phyloP scores from a whole-genome alignment of 192 early-diverging fungal genomes.

The Allomyces macrogynus region DNA sequence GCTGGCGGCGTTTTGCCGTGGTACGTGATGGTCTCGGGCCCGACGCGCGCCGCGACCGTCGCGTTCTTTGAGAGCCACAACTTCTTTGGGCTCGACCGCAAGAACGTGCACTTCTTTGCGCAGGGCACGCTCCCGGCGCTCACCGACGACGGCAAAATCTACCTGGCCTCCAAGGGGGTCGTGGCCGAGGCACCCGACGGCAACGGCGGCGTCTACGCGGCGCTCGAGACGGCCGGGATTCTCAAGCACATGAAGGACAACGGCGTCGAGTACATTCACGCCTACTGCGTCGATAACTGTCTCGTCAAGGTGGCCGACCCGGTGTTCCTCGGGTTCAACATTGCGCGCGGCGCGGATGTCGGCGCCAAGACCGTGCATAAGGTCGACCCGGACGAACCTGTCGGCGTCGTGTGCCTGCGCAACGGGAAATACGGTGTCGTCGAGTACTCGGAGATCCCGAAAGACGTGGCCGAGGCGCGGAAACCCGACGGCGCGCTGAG shows the following conservation, averaged over 20 bases:
- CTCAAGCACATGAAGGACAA: slow-evolving; percentile 58
- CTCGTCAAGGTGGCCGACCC: slow-evolving; percentile 92
- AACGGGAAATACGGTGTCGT: slow-evolving; percentile 68
- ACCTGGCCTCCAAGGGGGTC: slow-evolving; percentile 53
- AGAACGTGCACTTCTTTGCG: slow-evolving; percentile 88
- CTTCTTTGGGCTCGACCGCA: slow-evolving; percentile 68
- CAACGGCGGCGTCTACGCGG: slow-evolving; percentile 91
- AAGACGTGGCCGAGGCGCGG: slow-evolving; percentile 39
- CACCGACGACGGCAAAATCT: slow-evolving; percentile 71
- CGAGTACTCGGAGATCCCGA: slow-evolving; percentile 89
- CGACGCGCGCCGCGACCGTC: slow-evolving; percentile 62
- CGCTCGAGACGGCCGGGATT: slow-evolving; percentile 61
- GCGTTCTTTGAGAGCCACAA: slow-evolving; percentile 54
- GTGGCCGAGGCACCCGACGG: slow-evolving; percentile 73
- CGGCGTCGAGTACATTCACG: slow-evolving; percentile 73
- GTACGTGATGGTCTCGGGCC: slow-evolving; percentile 97
- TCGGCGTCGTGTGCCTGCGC: slow-evolving; percentile 84
- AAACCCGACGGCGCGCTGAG: slow-evolving; percentile 48
- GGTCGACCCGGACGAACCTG: slow-evolving; percentile 59
- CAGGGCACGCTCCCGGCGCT: slow-evolving; percentile 91
- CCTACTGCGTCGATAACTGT: slow-evolving; percentile 96
- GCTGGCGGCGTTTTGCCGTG: slow-evolving; percentile 57
- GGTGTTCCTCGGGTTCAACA: slow-evolving; percentile 82
- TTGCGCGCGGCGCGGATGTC: slow-evolving; percentile 72
- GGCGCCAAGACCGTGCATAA: slow-evolving; percentile 92